Conservation (phyloP, 202 grass and related monocot species). For the Elaeis oleifera region DNA sequence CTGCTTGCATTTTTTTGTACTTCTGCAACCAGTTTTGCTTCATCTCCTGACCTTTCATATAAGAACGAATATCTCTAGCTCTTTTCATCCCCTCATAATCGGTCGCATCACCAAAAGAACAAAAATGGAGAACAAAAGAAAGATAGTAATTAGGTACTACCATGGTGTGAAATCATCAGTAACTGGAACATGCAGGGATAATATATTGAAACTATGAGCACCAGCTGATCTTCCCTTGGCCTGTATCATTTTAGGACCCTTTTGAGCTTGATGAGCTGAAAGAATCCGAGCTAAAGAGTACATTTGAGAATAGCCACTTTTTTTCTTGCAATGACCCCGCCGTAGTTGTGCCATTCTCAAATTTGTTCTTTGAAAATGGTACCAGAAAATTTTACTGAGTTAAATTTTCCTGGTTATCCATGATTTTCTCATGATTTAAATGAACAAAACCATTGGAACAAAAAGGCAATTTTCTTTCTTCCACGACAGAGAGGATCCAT, state of each 20-base stretch:
- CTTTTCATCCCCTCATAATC: too few species aligned
- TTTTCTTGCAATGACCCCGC: not conserved
- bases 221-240: not conserved
- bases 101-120: too few species aligned
- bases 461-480: conserved; percentile 2
- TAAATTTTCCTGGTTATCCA: not conserved
- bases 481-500: conserved; percentile 13
- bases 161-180: not conserved
- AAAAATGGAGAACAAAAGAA: too few species aligned
- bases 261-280: not conserved
- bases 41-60: too few species aligned
- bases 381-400: conserved; percentile 10
- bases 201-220: conserved; percentile 6
- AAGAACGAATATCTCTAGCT: too few species aligned
- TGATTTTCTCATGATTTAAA: not conserved
- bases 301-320: not conserved
- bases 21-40: too few species aligned
- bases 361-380: conserved; percentile 3
- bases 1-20: too few species aligned
- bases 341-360: conserved; percentile 1
- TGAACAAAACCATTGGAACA: not conserved
- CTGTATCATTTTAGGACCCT: not conserved
- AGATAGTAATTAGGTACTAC: too few species aligned
- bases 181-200: conserved; percentile 12
- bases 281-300: conserved; percentile 13